Evolutionary conservation across 208 protist genomes (phyloP).

Genomic region (Tritrichomonas musculus): DNA sequence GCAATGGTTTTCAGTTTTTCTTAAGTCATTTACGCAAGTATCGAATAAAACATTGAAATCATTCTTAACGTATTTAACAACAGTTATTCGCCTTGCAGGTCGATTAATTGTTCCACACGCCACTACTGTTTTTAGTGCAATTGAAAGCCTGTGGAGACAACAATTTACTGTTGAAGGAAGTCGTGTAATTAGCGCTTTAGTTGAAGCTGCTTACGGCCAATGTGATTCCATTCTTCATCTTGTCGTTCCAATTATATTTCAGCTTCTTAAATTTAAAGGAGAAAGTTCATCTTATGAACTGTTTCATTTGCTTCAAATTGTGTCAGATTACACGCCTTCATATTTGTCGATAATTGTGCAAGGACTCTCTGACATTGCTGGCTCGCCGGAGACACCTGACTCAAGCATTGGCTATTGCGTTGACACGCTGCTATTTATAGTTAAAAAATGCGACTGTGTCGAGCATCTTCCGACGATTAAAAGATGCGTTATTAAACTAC

Average conservation of each 20-base stretch:
- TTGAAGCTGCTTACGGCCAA: constrained; percentile 13
- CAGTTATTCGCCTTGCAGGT: neutral
- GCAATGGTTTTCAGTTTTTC: neutral
- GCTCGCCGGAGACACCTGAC: neutral
- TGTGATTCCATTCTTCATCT: constrained; percentile 21
- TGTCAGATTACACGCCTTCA: neutral
- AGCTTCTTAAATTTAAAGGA: constrained; percentile 5
- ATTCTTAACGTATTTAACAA: neutral
- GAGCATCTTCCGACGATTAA: constrained; percentile 1
- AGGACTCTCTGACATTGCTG: neutral
- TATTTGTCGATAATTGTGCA: neutral
- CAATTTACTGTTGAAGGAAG: constrained; percentile 10
- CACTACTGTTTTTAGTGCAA: neutral
- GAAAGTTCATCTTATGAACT: neutral
- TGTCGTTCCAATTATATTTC: constrained; percentile 11
- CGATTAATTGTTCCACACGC: neutral
- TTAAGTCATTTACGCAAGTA: neutral
- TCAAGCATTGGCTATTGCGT: neutral
- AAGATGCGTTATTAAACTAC: neutral
- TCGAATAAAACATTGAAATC: neutral
- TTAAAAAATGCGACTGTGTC: neutral
- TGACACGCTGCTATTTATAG: neutral
- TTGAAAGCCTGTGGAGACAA: neutral
- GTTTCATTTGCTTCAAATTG: neutral
- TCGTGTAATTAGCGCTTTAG: neutral